phyloP scores from a whole-genome alignment of 2,329 filamentous ascomycete genomes.

The Fusarium papillatum region DNA sequence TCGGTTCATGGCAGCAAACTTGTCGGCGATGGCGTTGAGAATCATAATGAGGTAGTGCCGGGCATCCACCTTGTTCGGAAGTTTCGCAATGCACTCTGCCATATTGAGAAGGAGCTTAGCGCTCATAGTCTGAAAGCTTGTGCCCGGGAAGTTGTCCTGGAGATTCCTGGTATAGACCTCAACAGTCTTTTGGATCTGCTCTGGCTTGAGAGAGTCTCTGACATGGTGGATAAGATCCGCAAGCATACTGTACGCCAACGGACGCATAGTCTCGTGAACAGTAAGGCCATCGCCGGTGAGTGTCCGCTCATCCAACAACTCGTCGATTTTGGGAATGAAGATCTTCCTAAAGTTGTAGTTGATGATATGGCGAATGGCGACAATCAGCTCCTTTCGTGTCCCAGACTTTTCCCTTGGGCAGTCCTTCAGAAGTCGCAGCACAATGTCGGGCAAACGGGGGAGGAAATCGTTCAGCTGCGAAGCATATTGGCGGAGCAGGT shows the following conservation, averaged over 20 bases:
- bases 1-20: constrained; percentile 97
- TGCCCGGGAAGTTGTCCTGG: constrained; percentile 95
- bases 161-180: constrained; percentile 98
- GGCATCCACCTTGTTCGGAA: constrained; percentile 93
- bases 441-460: constrained; percentile 86
- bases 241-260: constrained; percentile 97
- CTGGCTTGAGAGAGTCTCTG: constrained; percentile 86
- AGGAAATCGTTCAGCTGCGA: constrained; percentile 91
- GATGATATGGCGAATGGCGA: constrained; percentile 98
- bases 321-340: constrained; percentile 94
- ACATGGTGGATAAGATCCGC: constrained; percentile 98
- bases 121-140: constrained; percentile 99
- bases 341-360: constrained; percentile 99
- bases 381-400: constrained; percentile 93
- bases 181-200: constrained; percentile 95
- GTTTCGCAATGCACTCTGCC: constrained; percentile 96
- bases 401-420: constrained; percentile 95
- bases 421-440: constrained; percentile 92
- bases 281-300: constrained; percentile 96
- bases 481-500: constrained; percentile 89
- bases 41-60: constrained; percentile 98
- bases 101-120: constrained; percentile 97
- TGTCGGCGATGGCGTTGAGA: constrained; percentile 96
- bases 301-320: constrained; percentile 93
- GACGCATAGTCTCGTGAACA: constrained; percentile 96